phyloP scores from a whole-genome alignment of 106 monocot genomes.

The Allium sativum region DNA sequence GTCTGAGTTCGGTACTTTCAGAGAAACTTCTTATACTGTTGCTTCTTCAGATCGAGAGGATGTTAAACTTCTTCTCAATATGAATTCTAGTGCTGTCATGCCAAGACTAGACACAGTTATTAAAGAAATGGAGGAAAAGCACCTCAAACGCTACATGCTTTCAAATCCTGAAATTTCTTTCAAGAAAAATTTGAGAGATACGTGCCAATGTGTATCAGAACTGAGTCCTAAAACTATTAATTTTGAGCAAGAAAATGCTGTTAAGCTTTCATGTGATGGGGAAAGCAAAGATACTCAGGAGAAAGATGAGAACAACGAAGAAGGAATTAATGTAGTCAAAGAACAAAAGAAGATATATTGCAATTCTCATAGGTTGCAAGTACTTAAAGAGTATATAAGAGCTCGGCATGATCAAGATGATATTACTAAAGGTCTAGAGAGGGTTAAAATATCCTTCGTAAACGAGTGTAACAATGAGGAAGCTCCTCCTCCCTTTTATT shows the following conservation, averaged over 20 bases:
- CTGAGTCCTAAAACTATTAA: slow-evolving; percentile 16
- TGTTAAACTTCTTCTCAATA: slow-evolving; percentile 41
- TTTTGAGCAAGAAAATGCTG: slow-evolving; percentile 10
- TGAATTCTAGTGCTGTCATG: slow-evolving; percentile 16
- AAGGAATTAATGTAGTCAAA: not conserved
- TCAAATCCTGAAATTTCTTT: slow-evolving; percentile 34
- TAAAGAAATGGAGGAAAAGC: slow-evolving; percentile 33
- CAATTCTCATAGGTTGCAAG: slow-evolving; percentile 16
- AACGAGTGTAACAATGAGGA: slow-evolving; percentile 38
- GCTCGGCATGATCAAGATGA: slow-evolving; percentile 36
- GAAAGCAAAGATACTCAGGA: not conserved
- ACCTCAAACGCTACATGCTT: slow-evolving; percentile 33
- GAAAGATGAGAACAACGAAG: not conserved
- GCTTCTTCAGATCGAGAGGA: slow-evolving; percentile 35
- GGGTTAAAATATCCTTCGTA: slow-evolving; percentile 39
- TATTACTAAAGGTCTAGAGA: slow-evolving; percentile 68
- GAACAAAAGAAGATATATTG: not conserved
- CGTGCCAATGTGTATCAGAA: slow-evolving; percentile 26
- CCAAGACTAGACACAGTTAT: slow-evolving; percentile 25
- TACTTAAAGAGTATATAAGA: slow-evolving; percentile 14
- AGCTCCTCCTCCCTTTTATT: slow-evolving; percentile 28
- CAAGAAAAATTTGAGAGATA: slow-evolving; percentile 33
- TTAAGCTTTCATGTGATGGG: not conserved
- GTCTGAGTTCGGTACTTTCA: slow-evolving; percentile 7
- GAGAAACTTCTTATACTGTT: slow-evolving; percentile 11